Evolutionary conservation across 2,329 filamentous ascomycete genomes (phyloP).

Genomic region (Aspergillus sojae): DNA sequence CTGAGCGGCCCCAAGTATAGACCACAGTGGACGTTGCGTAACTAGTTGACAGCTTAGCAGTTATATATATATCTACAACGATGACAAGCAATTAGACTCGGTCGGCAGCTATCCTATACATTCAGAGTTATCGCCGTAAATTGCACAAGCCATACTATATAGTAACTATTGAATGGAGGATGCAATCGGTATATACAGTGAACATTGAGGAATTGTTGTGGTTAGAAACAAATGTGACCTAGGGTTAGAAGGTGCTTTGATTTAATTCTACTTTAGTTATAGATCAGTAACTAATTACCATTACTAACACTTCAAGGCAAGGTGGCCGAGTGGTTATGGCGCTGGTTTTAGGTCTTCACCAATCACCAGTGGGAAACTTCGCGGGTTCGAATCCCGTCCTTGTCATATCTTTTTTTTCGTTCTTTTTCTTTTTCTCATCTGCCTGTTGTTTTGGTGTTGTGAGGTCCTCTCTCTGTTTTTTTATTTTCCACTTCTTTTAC

Average conservation of each 20-base stretch:
- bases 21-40: too few species aligned
- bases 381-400: conserved; percentile 16
- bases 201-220: not conserved
- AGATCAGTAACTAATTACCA: rapidly evolving
- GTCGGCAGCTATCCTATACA: too few species aligned
- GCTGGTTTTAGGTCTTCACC: conserved; percentile 10
- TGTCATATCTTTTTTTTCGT: conserved; percentile 6
- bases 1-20: too few species aligned
- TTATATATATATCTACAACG: too few species aligned
- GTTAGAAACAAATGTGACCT: not conserved
- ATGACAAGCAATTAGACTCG: too few species aligned
- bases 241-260: not conserved
- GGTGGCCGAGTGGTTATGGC: conserved; percentile 16
- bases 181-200: not conserved
- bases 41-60: too few species aligned
- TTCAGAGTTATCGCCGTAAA: too few species aligned
- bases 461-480: not conserved
- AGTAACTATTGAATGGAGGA: not conserved
- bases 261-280: not conserved
- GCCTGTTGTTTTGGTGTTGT: not conserved
- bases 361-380: conserved; percentile 12
- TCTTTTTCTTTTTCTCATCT: not conserved
- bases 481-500: too few species aligned
- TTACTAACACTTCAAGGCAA: not conserved
- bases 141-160: not conserved